phyloP scores from a whole-genome alignment of 2,329 filamentous ascomycete genomes.

The Aspergillus ustus region DNA sequence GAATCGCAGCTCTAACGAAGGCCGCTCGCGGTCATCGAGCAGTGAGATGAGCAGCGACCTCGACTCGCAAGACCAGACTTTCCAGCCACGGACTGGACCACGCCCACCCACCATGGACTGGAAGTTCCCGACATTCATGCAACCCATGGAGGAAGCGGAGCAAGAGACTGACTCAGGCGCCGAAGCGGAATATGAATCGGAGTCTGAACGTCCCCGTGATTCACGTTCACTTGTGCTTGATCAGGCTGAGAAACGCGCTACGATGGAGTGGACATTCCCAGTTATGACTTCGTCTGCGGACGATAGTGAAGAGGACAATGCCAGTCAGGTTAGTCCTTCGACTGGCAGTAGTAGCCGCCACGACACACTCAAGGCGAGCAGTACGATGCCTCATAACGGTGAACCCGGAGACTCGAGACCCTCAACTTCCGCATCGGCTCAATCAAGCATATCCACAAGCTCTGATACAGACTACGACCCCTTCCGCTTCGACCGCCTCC shows the following conservation, averaged over 20 bases:
- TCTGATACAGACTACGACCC: conserved; percentile 49
- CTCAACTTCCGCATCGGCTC: conserved; percentile 42
- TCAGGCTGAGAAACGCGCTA: conserved; percentile 42
- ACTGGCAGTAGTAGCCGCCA: conserved; percentile 31
- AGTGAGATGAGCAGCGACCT: conserved; percentile 33
- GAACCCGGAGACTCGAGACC: conserved; percentile 41
- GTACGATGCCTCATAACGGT: conserved; percentile 24
- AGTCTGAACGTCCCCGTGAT: conserved; percentile 7
- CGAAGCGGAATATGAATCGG: conserved; percentile 15
- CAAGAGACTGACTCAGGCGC: conserved; percentile 9
- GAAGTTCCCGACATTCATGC: conserved; percentile 48
- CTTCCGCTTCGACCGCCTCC: conserved; percentile 46
- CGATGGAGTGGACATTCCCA: conserved; percentile 62
- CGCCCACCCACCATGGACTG: conserved; percentile 53
- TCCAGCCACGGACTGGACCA: conserved; percentile 41
- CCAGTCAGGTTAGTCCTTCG: conserved; percentile 6
- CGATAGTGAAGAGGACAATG: conserved; percentile 4
- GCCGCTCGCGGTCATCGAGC: conserved; percentile 37
- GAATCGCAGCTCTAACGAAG: conserved; percentile 42
- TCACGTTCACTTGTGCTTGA: conserved; percentile 26
- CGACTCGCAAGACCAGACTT: conserved; percentile 34
- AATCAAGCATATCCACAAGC: conserved; percentile 31
- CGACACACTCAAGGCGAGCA: conserved; percentile 39
- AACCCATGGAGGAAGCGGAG: conserved; percentile 20
- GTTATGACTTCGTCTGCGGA: conserved; percentile 38